phyloP scores from a whole-genome alignment of 1,284 basidiomycete genomes.

The Mycosarcoma maydis region DNA sequence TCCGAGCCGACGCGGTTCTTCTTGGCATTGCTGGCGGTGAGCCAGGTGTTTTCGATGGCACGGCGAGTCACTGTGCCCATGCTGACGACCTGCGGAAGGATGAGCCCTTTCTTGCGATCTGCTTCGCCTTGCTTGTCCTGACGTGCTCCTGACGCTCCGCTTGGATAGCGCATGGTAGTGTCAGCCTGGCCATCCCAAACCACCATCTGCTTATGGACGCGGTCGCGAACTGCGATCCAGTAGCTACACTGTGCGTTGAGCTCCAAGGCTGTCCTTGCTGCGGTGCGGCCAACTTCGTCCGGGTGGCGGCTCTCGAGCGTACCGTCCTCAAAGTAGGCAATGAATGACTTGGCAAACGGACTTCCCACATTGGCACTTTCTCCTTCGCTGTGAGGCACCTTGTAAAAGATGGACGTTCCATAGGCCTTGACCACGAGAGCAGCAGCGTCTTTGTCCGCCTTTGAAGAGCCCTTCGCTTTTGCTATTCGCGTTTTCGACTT shows the following conservation, averaged over 20 bases:
- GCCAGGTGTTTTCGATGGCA: constrained; percentile 97
- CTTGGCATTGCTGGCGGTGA: constrained; percentile 98
- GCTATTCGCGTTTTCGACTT: constrained; percentile 24
- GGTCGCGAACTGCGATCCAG: constrained; percentile 93
- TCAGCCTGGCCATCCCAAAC: constrained; percentile 76
- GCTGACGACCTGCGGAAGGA: constrained; percentile 93
- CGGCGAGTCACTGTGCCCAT: constrained; percentile 99
- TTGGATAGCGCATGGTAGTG: constrained; percentile 68
- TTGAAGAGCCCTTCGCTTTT: constrained; percentile 17
- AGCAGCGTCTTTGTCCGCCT: constrained; percentile 10
- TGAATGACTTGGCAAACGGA: constrained; percentile 88
- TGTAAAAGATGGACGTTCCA: constrained; percentile 74
- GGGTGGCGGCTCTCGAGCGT: constrained; percentile 69
- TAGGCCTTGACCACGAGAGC: constrained; percentile 29
- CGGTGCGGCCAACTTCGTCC: constrained; percentile 72
- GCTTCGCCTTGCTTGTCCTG: constrained; percentile 42
- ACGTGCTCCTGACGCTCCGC: constrained; percentile 48
- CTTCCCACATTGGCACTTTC: constrained; percentile 92
- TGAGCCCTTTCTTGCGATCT: constrained; percentile 80
- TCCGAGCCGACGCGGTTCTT: constrained; percentile 96
- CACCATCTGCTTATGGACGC: constrained; percentile 92
- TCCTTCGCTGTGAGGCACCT: constrained; percentile 94
- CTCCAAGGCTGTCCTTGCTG: constrained; percentile 84
- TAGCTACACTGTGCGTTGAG: constrained; percentile 97
- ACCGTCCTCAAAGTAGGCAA: constrained; percentile 84